phyloP scores from a whole-genome alignment of 805 yeast genomes.

The Cyberlindnera saturnus region DNA sequence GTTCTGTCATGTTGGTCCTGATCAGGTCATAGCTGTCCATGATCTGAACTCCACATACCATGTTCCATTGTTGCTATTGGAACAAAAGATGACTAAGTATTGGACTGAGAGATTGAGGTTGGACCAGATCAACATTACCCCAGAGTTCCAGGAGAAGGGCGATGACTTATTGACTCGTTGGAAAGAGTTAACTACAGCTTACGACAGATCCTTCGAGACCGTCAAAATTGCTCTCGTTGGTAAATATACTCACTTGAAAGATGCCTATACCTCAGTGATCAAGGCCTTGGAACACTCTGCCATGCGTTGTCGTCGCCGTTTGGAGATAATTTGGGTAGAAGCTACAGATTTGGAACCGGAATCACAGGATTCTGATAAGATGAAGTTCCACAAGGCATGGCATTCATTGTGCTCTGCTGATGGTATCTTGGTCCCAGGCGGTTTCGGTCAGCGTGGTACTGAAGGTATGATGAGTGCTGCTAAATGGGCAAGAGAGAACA shows the following conservation, averaged over 20 bases:
- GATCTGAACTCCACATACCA: conserved; percentile 97
- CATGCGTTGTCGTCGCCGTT: conserved; percentile 77
- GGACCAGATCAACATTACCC: conserved; percentile 36
- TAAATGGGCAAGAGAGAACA: conserved; percentile 95
- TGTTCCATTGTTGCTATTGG: conserved; percentile 85
- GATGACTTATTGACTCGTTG: conserved; percentile 64
- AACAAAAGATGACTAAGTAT: conserved; percentile 77
- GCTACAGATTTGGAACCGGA: conserved; percentile 82
- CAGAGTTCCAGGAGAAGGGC: conserved; percentile 60
- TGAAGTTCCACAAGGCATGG: conserved; percentile 93
- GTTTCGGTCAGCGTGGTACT: conserved; percentile 94
- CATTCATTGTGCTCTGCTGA: conserved; percentile 87
- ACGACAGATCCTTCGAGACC: conserved; percentile 77
- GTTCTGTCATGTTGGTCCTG: conserved; percentile 99
- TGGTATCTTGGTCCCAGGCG: conserved; percentile 97
- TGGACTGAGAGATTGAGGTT: conserved; percentile 64
- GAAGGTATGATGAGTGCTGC: conserved; percentile 98
- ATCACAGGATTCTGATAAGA: conserved; percentile 55
- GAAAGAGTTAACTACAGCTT: conserved; percentile 71
- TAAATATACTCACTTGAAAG: conserved; percentile 92
- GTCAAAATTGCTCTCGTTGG: conserved; percentile 97
- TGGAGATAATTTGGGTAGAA: conserved; percentile 94
- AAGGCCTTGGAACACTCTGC: conserved; percentile 94
- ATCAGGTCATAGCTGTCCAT: conserved; percentile 94
- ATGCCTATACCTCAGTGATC: conserved; percentile 89